Evolutionary conservation across 352 stramenopile genomes (phyloP).

Genomic region (Phytophthora fragariae): DNA sequence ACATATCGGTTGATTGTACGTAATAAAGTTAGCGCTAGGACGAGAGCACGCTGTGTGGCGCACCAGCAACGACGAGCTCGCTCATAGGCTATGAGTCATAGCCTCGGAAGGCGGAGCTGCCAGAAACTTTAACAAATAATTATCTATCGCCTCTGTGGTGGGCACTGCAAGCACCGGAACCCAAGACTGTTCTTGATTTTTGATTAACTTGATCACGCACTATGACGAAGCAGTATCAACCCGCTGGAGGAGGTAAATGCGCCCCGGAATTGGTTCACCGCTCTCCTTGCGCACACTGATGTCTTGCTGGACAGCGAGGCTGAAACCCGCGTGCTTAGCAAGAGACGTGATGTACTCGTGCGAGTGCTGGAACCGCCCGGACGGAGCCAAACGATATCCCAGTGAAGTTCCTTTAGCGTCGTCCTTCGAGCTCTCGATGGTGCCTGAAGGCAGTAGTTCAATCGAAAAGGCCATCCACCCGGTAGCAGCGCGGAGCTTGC

Average conservation of each 20-base stretch:
- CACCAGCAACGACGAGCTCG: constrained; percentile 19
- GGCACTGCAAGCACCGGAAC: constrained; percentile 24
- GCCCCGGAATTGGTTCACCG: constrained; percentile 67
- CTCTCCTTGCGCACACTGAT: constrained; percentile 79
- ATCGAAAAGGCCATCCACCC: constrained; percentile 80
- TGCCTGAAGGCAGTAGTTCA: constrained; percentile 45
- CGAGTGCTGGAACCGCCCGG: constrained; percentile 83
- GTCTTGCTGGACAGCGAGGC: constrained; percentile 46
- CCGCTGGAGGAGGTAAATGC: constrained; percentile 65
- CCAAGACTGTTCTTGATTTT: not conserved
- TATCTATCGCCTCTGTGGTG: constrained; percentile 25
- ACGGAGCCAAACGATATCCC: constrained; percentile 66
- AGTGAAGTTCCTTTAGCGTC: not conserved
- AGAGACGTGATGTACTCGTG: constrained; percentile 67
- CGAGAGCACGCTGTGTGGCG: not conserved
- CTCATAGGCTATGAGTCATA: not conserved
- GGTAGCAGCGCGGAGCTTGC: constrained; percentile 46
- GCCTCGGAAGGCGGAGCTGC: constrained; percentile 15
- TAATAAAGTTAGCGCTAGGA: constrained; percentile 28
- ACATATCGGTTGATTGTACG: constrained; percentile 11
- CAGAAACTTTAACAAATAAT: constrained; percentile 19
- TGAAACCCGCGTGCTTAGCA: constrained; percentile 48
- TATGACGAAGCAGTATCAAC: not conserved
- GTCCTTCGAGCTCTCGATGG: not conserved
- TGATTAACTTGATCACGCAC: not conserved